Percentiles rank a stretch among this genome's conserved stretches.
Conservation (phyloP, 495 filamentous ascomycete species). For the Talaromyces wortmannii region DNA sequence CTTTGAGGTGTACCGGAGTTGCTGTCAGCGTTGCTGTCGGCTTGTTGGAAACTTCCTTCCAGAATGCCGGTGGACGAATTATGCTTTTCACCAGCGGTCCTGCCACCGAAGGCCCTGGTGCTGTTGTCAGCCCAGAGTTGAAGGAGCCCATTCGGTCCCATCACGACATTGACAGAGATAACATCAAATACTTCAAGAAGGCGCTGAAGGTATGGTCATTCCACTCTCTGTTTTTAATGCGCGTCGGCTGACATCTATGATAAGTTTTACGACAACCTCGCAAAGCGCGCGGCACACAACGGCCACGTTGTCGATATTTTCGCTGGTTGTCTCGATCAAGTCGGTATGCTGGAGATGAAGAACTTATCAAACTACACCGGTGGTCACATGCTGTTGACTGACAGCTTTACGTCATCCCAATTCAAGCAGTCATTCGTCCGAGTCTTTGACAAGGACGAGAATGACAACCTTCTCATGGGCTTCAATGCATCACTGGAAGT, state of each 20-base stretch:
- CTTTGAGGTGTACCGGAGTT: slow-evolving; percentile 90
- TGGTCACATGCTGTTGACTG: slow-evolving; percentile 96
- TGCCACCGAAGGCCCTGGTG: slow-evolving; percentile 91
- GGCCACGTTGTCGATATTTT: slow-evolving; percentile 98
- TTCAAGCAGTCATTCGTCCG: slow-evolving; percentile 99
- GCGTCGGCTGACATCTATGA: slow-evolving; percentile 11
- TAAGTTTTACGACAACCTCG: slow-evolving; percentile 93
- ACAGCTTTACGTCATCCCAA: slow-evolving; percentile 98
- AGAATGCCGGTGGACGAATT: slow-evolving; percentile 88
- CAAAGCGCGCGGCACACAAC: slow-evolving; percentile 95
- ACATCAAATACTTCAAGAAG: slow-evolving; percentile 99
- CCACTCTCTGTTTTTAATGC: background rate
- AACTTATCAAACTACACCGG: slow-evolving; percentile 93
- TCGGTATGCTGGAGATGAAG: slow-evolving; percentile 98
- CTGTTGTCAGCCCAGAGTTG: slow-evolving; percentile 95
- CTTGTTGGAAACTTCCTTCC: slow-evolving; percentile 87
- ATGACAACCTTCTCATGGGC: slow-evolving; percentile 94
- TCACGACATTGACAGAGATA: slow-evolving; percentile 97
- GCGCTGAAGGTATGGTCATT: slow-evolving; percentile 71
- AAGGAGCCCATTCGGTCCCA: slow-evolving; percentile 97
- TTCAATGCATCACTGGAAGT: slow-evolving; percentile 98
- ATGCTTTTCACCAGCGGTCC: slow-evolving; percentile 97
- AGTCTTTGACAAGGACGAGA: slow-evolving; percentile 92
- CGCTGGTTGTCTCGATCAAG: slow-evolving; percentile 96
- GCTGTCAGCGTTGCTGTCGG: slow-evolving; percentile 93